These are phyloP conservation scores for Aegilops umbellulata DNA, from an alignment of 176 grass and related monocot species.

Conservation along the genomic window DNA sequence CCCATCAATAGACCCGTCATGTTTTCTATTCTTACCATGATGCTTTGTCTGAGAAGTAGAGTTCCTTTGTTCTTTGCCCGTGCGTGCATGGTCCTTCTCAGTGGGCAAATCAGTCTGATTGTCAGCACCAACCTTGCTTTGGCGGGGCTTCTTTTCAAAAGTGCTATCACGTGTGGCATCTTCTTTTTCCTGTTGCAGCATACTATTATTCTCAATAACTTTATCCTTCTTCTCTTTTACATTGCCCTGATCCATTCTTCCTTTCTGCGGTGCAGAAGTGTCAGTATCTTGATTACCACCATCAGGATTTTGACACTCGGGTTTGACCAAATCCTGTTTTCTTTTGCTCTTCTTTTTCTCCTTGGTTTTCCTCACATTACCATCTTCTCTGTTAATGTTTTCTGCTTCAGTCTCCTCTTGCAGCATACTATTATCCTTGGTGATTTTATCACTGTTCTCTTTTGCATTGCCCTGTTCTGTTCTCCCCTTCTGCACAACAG, in stretches of 20 bases:
- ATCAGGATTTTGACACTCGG: constrained; percentile 10
- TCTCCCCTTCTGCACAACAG: constrained; percentile 17
- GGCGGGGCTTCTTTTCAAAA: constrained; percentile 31
- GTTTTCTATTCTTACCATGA: constrained; percentile 28
- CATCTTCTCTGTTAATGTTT: constrained; percentile 22
- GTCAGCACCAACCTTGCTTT: constrained; percentile 8
- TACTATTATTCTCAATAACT: constrained; percentile 15
- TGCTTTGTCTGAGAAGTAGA: constrained; percentile 30
- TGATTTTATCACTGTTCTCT: constrained; percentile 19
- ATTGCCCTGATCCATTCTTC: constrained; percentile 15
- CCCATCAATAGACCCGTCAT: constrained; percentile 3
- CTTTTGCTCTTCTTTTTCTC: constrained; percentile 49
- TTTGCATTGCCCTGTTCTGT: constrained; percentile 26
- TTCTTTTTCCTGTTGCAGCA: constrained; percentile 13
- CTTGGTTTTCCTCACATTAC: constrained; percentile 41
- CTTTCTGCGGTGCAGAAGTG: constrained; percentile 6
- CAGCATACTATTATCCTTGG: neutral
- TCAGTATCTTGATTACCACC: constrained; percentile 20
- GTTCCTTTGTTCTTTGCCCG: constrained; percentile 27
- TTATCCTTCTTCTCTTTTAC: constrained; percentile 31
- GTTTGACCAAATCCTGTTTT: constrained; percentile 32
- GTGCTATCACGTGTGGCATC: constrained; percentile 20
- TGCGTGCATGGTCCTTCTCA: constrained; percentile 29
- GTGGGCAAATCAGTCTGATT: constrained; percentile 15
- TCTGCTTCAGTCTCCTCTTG: constrained; percentile 15